A percentile compares a stretch with the other conserved stretches of the same genome.
phyloP scores from a whole-genome alignment of 495 filamentous ascomycete genomes.

The Daldinia grandis region DNA sequence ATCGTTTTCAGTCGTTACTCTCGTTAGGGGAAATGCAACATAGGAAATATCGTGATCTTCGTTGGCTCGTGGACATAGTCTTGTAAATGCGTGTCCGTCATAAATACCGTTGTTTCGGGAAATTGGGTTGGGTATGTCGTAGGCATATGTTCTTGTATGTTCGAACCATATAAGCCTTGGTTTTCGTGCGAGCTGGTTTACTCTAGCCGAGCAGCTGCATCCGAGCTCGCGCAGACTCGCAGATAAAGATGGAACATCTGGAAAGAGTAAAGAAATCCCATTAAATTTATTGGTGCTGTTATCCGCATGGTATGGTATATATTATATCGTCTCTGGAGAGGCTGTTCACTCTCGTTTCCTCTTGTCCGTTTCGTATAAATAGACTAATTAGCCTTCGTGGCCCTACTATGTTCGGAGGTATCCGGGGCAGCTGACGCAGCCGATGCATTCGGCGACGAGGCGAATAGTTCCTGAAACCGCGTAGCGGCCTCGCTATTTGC shows the following conservation, averaged over 20 bases:
- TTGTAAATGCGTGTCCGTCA: conserved; percentile 6
- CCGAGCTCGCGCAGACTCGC: not conserved
- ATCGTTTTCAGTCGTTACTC: conserved; percentile 19
- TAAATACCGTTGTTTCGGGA: conserved; percentile 17
- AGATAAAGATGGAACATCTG: not conserved
- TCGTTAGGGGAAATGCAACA: conserved; percentile 12
- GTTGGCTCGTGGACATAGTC: conserved; percentile 15
- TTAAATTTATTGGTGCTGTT: not conserved
- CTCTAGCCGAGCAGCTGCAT: not conserved
- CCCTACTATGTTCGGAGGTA: conserved; percentile 39
- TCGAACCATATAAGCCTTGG: not conserved
- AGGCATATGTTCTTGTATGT: not conserved
- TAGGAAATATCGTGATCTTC: conserved; percentile 16
- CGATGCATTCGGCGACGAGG: conserved; percentile 25
- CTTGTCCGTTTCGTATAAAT: not conserved
- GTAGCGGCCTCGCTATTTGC: conserved; percentile 53
- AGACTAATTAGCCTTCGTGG: not conserved
- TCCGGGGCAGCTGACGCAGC: conserved; percentile 35
- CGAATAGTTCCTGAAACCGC: conserved; percentile 54
- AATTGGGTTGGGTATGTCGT: not conserved
- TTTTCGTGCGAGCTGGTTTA: not conserved
- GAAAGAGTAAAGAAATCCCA: not conserved
- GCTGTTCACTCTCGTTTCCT: not conserved
- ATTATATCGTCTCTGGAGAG: not conserved
- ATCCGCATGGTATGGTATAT: not conserved